These are phyloP conservation scores for Chlorella vulgaris DNA, from an alignment of 139 green algal genomes.

Conservation along the genomic window DNA sequence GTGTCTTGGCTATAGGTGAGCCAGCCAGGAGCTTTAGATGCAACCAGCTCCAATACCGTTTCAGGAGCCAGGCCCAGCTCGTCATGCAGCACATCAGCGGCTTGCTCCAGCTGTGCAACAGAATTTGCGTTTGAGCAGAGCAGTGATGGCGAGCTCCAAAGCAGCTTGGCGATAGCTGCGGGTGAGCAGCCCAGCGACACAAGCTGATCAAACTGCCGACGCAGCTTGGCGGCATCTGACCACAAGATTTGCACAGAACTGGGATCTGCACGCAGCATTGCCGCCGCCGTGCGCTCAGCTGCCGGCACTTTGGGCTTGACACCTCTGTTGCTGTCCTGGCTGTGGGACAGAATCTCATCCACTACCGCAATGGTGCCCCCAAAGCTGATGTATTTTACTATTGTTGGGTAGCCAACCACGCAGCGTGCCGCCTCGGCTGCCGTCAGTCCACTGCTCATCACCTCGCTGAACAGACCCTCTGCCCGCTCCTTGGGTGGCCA, in stretches of 20 bases:
- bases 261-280: neutral
- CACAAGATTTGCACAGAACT: neutral
- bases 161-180: neutral
- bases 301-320: neutral
- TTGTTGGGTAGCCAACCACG: no score
- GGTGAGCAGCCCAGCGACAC: neutral
- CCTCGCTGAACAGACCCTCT: slow-evolving; percentile 1
- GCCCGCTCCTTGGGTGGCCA: neutral
- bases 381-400: no score
- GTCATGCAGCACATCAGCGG: neutral
- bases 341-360: neutral
- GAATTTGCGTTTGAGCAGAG: neutral
- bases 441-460: neutral
- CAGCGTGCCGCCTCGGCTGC: neutral
- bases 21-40: neutral
- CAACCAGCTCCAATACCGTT: neutral
- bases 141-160: neutral
- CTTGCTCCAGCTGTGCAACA: neutral
- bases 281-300: neutral
- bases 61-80: neutral
- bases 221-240: no score
- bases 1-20: neutral
- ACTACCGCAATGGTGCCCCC: neutral
- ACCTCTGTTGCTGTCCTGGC: neutral
- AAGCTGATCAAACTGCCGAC: neutral